Evolutionary conservation across 2,329 filamentous ascomycete species (phyloP), one percentile per base, ranked within the genome.

Genomic region (Dothideomycetidae sp.): DNA sequence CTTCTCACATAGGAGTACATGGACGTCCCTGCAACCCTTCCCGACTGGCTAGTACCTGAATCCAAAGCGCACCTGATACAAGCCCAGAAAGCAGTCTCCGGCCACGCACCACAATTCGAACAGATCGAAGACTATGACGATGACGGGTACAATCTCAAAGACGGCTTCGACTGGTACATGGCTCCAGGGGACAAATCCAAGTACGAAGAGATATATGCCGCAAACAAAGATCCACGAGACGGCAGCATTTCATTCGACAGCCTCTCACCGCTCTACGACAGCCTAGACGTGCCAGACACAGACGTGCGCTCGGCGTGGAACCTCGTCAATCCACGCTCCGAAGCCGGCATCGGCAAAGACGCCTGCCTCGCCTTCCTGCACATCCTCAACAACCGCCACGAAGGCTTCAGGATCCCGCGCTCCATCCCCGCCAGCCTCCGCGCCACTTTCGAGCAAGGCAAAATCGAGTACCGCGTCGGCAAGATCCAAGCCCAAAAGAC

Each of bases 131-230:
- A 66, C 41, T 81, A 85, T 49, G 81, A 68, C 32, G 70, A 93
- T 42, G 86, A 93, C 49, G 75, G 78, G 3, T 74, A 76, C 1
- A 85, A 85, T 1, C 67, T 98, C 44, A 93, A 93, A 57, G 85
- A 94, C 59, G 88, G 88, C 10, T 98, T 98, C 59, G 90, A 98
- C 58, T 98, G 90, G 90, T 98, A 98, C 64, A 98, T 98, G 84
- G 85, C 76, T 42, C 90, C 90, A 1, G 61, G 67, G 18, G 86
- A 98, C 62, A 92, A 92, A 62, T 56, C 74, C 46, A 96, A 94
- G 61, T 98, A 98, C 63, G 85, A 94, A 60, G 83, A 88, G 50
- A 98, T 98, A 60, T 98, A 96, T 62, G 81, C 80, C 46, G 85
- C 92, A 51, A 92, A 85, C 62, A 75, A 85, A 43, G 82, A 93